A percentile compares a stretch with the other conserved stretches of the same genome.
These are phyloP conservation scores for Cavenderia fasciculata DNA, from an alignment of 78 protist species.

Conservation along the genomic window DNA sequence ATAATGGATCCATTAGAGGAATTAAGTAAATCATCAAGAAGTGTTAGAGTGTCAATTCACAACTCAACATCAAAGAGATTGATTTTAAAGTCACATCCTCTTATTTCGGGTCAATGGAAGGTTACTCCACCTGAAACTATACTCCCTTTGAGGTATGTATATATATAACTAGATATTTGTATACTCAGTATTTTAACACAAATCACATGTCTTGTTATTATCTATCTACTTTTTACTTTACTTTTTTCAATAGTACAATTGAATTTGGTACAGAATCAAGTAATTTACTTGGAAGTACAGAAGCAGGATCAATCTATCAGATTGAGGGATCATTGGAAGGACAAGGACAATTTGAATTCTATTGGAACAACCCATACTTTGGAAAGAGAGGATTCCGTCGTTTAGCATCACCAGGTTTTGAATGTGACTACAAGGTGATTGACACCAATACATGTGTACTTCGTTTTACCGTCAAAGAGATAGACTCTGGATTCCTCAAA, in stretches of 20 bases:
- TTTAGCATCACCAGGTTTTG: conserved; percentile 37
- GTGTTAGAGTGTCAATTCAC: conserved; percentile 52
- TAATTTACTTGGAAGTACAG: conserved; percentile 46
- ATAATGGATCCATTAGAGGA: conserved; percentile 64
- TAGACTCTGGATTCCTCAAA: conserved; percentile 2
- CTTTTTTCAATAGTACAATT: conserved; percentile 9
- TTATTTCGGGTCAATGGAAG: conserved; percentile 40
- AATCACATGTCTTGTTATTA: not conserved
- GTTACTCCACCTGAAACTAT: conserved; percentile 56
- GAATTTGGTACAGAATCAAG: conserved; percentile 67
- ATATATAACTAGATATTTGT: not conserved
- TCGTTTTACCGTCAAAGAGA: conserved; percentile 30
- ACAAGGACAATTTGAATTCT: conserved; percentile 46
- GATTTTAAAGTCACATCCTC: conserved; percentile 53
- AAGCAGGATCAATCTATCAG: conserved; percentile 54
- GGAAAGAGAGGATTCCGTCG: conserved; percentile 52
- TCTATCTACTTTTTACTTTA: not conserved
- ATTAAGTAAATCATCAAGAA: conserved; percentile 49
- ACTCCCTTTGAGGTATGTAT: conserved; percentile 39
- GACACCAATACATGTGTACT: conserved; percentile 15
- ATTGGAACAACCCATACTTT: conserved; percentile 62
- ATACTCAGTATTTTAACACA: not conserved
- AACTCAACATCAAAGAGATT: conserved; percentile 38
- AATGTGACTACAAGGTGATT: conserved; percentile 3
- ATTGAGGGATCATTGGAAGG: conserved; percentile 9